Conservation (phyloP, 768 basidiomycete genomes). For the Boletus patriciae region DNA sequence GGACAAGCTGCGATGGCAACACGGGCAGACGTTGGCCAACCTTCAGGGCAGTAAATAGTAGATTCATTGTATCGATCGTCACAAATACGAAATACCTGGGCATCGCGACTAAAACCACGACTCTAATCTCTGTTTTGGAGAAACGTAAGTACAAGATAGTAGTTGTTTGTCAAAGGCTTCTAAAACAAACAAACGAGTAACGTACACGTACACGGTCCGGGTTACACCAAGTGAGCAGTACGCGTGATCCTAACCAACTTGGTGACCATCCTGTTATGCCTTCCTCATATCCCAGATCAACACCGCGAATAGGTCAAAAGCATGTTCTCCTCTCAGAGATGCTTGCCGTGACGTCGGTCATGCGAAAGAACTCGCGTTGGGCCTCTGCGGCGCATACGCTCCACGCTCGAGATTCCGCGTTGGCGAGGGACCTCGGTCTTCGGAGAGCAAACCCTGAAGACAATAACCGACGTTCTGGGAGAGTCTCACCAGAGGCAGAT, state of each 20-base stretch:
- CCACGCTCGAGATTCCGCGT: conserved; percentile 59
- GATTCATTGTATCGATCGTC: conserved; percentile 12
- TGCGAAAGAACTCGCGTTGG: conserved; percentile 99
- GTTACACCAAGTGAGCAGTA: neutral
- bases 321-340: conserved; percentile 91
- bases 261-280: conserved; percentile 14
- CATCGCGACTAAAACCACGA: neutral
- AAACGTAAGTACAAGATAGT: neutral
- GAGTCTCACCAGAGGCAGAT: conserved; percentile 70
- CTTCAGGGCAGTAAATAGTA: conserved; percentile 37
- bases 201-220: neutral
- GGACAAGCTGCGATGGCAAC: conserved; percentile 85
- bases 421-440: conserved; percentile 75
- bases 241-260: neutral
- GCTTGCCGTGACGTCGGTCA: conserved; percentile 84
- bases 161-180: conserved; percentile 28
- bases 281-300: conserved; percentile 12
- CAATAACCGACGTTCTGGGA: conserved; percentile 43
- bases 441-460: conserved; percentile 56
- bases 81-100: conserved; percentile 5
- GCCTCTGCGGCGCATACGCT: conserved; percentile 69
- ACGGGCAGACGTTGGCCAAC: conserved; percentile 42
- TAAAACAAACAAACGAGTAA: conserved; percentile 25
- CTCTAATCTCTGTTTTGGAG: neutral
- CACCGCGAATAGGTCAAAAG: conserved; percentile 49